phyloP scores from a whole-genome alignment of 805 yeast species.

The Candida corydali region DNA sequence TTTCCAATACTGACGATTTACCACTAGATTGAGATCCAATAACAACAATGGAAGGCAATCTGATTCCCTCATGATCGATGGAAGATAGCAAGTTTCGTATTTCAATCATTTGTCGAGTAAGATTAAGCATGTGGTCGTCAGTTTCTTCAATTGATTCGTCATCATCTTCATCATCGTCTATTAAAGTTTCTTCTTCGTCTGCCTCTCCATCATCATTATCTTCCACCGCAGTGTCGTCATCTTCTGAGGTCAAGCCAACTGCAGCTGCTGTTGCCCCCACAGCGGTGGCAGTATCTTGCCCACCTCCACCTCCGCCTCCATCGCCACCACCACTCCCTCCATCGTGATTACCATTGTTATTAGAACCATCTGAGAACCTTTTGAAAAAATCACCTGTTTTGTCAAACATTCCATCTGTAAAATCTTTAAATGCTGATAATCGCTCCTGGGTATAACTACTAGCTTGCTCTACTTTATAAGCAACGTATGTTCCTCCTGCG shows the following conservation, averaged over 20 bases:
- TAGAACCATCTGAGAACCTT: slow-evolving; percentile 18
- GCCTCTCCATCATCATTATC: slow-evolving; percentile 37
- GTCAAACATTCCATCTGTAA: slow-evolving; percentile 53
- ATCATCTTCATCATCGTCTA: slow-evolving; percentile 42
- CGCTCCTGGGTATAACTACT: slow-evolving; percentile 65
- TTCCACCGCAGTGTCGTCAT: slow-evolving; percentile 21
- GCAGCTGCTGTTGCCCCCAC: slow-evolving; percentile 57
- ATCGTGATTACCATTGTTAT: slow-evolving; percentile 22
- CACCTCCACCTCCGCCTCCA: slow-evolving; percentile 23
- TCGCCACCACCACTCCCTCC: slow-evolving; percentile 18
- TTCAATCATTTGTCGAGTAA: slow-evolving; percentile 96
- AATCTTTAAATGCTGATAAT: slow-evolving; percentile 57
- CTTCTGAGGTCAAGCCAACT: slow-evolving; percentile 35
- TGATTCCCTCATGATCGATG: slow-evolving; percentile 74
- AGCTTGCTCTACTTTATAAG: slow-evolving; percentile 89
- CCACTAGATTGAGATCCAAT: slow-evolving; percentile 98
- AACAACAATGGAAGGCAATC: slow-evolving; percentile 91
- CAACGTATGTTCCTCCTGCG: slow-evolving; percentile 91
- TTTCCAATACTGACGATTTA: slow-evolving; percentile 91
- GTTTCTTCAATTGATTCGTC: slow-evolving; percentile 49
- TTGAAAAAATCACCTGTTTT: slow-evolving; percentile 42
- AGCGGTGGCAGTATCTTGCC: slow-evolving; percentile 32
- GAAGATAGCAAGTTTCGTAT: slow-evolving; percentile 74
- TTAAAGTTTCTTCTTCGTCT: slow-evolving; percentile 44
- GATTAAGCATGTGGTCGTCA: slow-evolving; percentile 76